A percentile compares a stretch with the other conserved stretches of the same genome.
These are phyloP conservation scores for Tolypocladium tundrense DNA, from an alignment of 2,329 filamentous ascomycete species.

Conservation along the genomic window DNA sequence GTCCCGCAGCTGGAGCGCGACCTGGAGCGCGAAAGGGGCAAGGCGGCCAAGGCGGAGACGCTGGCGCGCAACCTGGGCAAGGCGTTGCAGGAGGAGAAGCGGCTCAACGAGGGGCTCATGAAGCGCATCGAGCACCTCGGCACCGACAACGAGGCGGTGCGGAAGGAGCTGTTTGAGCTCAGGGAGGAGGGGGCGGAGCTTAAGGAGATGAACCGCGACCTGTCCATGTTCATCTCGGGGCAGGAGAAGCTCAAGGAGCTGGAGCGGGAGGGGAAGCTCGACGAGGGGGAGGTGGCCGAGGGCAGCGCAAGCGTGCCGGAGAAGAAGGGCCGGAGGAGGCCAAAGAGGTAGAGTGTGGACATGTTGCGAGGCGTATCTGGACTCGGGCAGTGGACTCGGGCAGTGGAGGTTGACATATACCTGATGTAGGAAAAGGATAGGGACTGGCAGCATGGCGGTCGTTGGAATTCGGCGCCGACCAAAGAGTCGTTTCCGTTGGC, in stretches of 20 bases:
- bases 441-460: not conserved
- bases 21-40: conserved; percentile 54
- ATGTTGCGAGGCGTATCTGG: not conserved
- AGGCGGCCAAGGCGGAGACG: conserved; percentile 61
- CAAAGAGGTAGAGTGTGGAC: conserved; percentile 13
- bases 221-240: conserved; percentile 79
- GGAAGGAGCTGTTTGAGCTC: conserved; percentile 45
- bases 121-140: conserved; percentile 69
- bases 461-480: not conserved
- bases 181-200: conserved; percentile 60
- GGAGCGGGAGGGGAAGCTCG: conserved; percentile 46
- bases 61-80: conserved; percentile 67
- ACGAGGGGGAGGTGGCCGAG: conserved; percentile 64
- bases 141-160: conserved; percentile 46
- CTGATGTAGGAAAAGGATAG: not conserved
- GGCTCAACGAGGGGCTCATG: conserved; percentile 71
- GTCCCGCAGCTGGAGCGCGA: conserved; percentile 65
- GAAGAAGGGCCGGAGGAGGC: conserved; percentile 44
- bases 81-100: conserved; percentile 77
- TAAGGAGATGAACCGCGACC: conserved; percentile 75
- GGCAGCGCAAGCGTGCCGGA: conserved; percentile 60
- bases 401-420: not conserved
- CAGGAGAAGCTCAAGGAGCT: conserved; percentile 70
- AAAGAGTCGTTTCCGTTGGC: not conserved
- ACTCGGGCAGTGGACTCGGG: not conserved